phyloP scores from a whole-genome alignment of 169 alveolate species.

The Perkinsus olseni region DNA sequence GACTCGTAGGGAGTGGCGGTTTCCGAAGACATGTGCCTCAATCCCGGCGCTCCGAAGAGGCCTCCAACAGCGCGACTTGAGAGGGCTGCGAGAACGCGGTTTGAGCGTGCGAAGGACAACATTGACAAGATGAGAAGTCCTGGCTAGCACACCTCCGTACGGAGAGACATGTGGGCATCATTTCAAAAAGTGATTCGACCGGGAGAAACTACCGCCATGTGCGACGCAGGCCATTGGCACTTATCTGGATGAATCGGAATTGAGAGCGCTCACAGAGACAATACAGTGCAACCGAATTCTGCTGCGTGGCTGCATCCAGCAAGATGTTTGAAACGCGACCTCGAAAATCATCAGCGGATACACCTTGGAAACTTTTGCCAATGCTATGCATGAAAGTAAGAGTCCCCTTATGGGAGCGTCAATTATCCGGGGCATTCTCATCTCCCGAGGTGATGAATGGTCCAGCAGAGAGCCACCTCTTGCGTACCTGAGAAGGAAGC shows the following conservation, averaged over 20 bases:
- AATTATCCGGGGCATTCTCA: neutral
- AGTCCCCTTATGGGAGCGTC: neutral
- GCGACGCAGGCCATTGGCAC: no score
- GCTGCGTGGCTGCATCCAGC: no score
- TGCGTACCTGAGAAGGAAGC: neutral
- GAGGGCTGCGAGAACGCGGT: neutral
- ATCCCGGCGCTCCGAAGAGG: neutral
- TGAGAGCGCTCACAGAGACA: no score
- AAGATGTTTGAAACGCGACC: no score
- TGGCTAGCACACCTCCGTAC: no score
- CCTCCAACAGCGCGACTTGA: neutral
- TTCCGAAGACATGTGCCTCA: neutral
- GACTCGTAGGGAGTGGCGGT: neutral
- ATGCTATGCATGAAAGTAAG: neutral
- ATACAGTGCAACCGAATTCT: no score
- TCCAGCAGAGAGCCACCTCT: neutral
- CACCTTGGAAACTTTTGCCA: neutral
- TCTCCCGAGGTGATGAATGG: neutral
- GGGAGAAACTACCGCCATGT: no score
- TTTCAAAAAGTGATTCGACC: no score
- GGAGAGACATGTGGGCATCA: no score
- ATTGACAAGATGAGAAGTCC: no score
- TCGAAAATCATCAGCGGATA: neutral
- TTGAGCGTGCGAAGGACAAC: no score
- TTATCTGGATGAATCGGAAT: no score